phyloP scores from a whole-genome alignment of 2,329 filamentous ascomycete species.

The Pseudocercospora crystallina region DNA sequence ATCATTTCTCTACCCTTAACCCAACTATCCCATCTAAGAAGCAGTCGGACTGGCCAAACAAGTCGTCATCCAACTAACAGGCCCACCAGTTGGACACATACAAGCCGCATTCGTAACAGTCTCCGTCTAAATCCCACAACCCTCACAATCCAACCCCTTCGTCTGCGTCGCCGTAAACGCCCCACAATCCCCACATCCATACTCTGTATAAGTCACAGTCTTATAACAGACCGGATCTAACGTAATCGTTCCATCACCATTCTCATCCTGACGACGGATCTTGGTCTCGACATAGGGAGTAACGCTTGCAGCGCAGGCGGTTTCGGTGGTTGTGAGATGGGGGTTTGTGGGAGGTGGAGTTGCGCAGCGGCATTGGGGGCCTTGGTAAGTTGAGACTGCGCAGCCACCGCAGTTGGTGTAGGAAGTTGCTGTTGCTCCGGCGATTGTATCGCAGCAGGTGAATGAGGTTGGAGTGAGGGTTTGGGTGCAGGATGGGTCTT shows the following conservation, averaged over 20 bases:
- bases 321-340: constrained; percentile 11
- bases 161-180: constrained; percentile 14
- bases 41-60: too few species aligned
- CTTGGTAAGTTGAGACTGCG: constrained; percentile 4
- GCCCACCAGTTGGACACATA: constrained; percentile 16
- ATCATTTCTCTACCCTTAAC: too few species aligned
- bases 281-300: constrained; percentile 4
- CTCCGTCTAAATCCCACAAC: constrained; percentile 10
- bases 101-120: constrained; percentile 12
- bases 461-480: constrained; percentile 17
- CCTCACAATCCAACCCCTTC: constrained; percentile 8
- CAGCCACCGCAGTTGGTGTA: constrained; percentile 16
- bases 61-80: too few species aligned
- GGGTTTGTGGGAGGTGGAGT: constrained; percentile 5
- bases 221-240: constrained; percentile 1
- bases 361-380: constrained; percentile 13
- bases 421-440: constrained; percentile 9
- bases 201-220: neutral
- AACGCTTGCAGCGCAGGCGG: constrained; percentile 4
- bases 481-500: constrained; percentile 11
- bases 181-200: constrained; percentile 15
- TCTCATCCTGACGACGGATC: neutral
- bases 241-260: too few species aligned
- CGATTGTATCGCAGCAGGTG: constrained; percentile 17
- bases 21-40: too few species aligned